Percentiles rank a stretch among this genome's conserved stretches.
These are phyloP conservation scores for Huiozyma naganishii DNA, from an alignment of 805 yeast species.

Conservation along the genomic window DNA sequence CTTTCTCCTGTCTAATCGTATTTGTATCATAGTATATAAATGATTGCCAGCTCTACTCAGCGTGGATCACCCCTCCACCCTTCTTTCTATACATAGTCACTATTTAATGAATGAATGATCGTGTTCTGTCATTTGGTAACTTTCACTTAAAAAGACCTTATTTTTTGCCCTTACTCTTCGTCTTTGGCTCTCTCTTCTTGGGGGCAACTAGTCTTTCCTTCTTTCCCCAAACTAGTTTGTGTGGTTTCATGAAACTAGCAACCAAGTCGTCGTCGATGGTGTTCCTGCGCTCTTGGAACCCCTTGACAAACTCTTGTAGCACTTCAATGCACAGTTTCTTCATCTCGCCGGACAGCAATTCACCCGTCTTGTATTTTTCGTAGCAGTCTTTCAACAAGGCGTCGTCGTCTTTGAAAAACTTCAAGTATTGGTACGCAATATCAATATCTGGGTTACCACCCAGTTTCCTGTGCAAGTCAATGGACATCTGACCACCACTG, in stretches of 20 bases:
- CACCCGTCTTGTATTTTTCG: slow-evolving; percentile 65
- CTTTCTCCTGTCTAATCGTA: too few relatives aligned
- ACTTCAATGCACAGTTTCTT: slow-evolving; percentile 76
- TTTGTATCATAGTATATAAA: too few relatives aligned
- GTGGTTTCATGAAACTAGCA: slow-evolving; percentile 71
- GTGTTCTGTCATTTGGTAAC: too few relatives aligned
- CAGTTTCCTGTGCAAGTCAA: slow-evolving; percentile 79
- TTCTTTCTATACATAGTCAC: too few relatives aligned
- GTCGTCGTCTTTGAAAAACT: slow-evolving; percentile 86
- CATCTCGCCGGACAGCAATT: slow-evolving; percentile 83
- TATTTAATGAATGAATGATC: too few relatives aligned
- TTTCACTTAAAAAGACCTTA: not conserved
- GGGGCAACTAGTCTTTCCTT: slow-evolving; percentile 65
- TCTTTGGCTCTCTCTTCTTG: slow-evolving; percentile 42
- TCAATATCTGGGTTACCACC: slow-evolving; percentile 96
- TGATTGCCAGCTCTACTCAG: too few relatives aligned
- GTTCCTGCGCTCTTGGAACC: slow-evolving; percentile 71
- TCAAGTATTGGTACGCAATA: slow-evolving; percentile 85
- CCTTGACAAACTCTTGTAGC: slow-evolving; percentile 67
- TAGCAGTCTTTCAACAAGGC: slow-evolving; percentile 54
- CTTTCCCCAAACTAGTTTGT: slow-evolving; percentile 64
- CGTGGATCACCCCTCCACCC: too few relatives aligned
- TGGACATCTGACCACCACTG: slow-evolving; percentile 80
- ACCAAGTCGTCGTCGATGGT: slow-evolving; percentile 51
- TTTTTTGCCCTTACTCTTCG: slow-evolving; percentile 1